Evolutionary conservation across 345 rosid genomes (phyloP), one percentile per base, ranked within the genome.

Genomic region (Barbarea vulgaris): DNA sequence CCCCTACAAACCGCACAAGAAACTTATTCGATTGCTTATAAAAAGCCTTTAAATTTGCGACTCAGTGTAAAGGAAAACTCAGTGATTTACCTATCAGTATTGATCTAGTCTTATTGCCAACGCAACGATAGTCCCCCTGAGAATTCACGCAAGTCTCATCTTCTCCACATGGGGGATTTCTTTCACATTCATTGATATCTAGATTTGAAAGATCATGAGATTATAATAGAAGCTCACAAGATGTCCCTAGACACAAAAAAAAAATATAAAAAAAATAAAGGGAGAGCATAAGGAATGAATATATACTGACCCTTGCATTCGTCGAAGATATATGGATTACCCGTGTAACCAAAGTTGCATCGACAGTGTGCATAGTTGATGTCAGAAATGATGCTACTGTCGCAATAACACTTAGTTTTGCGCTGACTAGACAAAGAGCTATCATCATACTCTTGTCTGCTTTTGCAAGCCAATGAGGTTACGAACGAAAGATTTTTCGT

Each of bases 281-380:
- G n/a, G n/a, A n/a, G n/a, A n/a, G n/a, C n/a, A n/a, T n/a, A 64
- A 44, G 25, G 41, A 46, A 46, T 9, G 48, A 48, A 31, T 56
- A 60, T 30, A 25, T 27, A 77, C 50, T 53, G 61, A 77, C 86
- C 84, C 64, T 3, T 4, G 46, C 84, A 83, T 17, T 8, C 73
- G 12, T 28, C 15, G 9, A 3, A 0, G 39, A 52, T 24, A 28
- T 77, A 79, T 11, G 87, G 72, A 28, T 79, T 84, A 10, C 86
- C 86, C 4, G 3, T 21, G 41, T 74, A 83, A 54, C 83, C 88
- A 0, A 9, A 0, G 1, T 9, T 25, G 67, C 87, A 86, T 6
- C 4, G 31, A 78, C 87, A 87, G 0, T 17, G 52, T 17, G 47
- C 55, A 46, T 65, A 46, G 7, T 5, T 14, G 5, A 36, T 13